These are phyloP conservation scores for Solanum corneliomulleri DNA, from an alignment of 257 asterid species.

Conservation along the genomic window DNA sequence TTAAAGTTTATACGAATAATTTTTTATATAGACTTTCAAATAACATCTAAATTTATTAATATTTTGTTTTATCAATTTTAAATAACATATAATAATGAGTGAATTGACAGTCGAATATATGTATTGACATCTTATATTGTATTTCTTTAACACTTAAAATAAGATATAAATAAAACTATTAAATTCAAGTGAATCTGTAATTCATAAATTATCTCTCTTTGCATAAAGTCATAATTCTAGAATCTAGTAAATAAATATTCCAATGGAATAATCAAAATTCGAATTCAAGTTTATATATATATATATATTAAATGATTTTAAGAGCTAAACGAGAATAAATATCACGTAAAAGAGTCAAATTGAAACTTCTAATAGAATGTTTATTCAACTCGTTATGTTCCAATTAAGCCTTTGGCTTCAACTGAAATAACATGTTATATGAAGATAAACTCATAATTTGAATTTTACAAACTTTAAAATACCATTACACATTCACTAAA, in stretches of 20 bases:
- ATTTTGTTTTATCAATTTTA: neutral
- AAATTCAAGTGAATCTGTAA: no score
- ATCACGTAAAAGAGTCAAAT: neutral
- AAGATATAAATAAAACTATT: no score
- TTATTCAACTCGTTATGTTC: neutral
- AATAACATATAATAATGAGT: neutral
- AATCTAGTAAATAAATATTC: neutral
- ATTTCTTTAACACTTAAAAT: no score
- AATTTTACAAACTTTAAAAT: no score
- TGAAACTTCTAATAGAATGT: neutral
- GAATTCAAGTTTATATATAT: neutral
- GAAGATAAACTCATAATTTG: neutral
- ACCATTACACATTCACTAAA: neutral
- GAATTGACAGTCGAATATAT: no score
- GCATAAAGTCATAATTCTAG: neutral
- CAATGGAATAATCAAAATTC: neutral
- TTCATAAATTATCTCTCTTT: neutral
- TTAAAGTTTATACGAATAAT: neutral
- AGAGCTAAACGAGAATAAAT: neutral
- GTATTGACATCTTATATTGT: no score
- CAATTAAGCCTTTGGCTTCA: neutral
- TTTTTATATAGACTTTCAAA: neutral
- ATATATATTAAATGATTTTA: neutral
- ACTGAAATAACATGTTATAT: neutral
- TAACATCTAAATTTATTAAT: neutral